Evolutionary conservation across 805 yeast genomes (phyloP).

Genomic region (Saccharomycopsis sp.): DNA sequence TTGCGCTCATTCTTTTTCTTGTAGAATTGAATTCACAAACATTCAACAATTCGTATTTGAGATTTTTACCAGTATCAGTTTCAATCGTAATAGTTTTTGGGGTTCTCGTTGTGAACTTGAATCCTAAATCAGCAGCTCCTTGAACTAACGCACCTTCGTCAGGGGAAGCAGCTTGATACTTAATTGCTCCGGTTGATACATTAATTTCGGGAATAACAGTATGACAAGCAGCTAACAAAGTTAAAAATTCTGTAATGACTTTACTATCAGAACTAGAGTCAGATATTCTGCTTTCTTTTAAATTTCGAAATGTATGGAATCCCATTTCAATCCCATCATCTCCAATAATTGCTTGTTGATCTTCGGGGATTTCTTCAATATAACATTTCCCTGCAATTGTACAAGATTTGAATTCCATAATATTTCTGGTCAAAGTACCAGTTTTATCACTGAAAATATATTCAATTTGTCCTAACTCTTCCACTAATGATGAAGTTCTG

Average conservation of each 20-base stretch:
- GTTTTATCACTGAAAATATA: slow-evolving; percentile 96
- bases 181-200: slow-evolving; percentile 47
- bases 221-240: slow-evolving; percentile 84
- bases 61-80: slow-evolving; percentile 35
- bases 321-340: slow-evolving; percentile 80
- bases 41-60: slow-evolving; percentile 69
- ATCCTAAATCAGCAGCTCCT: slow-evolving; percentile 89
- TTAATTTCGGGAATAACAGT: slow-evolving; percentile 91
- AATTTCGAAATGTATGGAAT: slow-evolving; percentile 55
- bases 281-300: slow-evolving; percentile 37
- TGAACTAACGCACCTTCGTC: slow-evolving; percentile 98
- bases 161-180: slow-evolving; percentile 98
- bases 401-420: slow-evolving; percentile 93
- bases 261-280: slow-evolving; percentile 28
- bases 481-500: slow-evolving; percentile 90
- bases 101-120: slow-evolving; percentile 70
- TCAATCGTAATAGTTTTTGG: slow-evolving; percentile 73
- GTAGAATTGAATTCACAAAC: slow-evolving; percentile 89
- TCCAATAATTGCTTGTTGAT: slow-evolving; percentile 51
- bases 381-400: slow-evolving; percentile 89
- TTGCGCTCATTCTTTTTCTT: slow-evolving; percentile 94
- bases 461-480: slow-evolving; percentile 94
- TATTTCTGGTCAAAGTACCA: slow-evolving; percentile 90
- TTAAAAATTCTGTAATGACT: slow-evolving; percentile 65
- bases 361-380: slow-evolving; percentile 85